Conservation (phyloP, 306 rosid genomes). For the Sechiopsis laciniata region DNA sequence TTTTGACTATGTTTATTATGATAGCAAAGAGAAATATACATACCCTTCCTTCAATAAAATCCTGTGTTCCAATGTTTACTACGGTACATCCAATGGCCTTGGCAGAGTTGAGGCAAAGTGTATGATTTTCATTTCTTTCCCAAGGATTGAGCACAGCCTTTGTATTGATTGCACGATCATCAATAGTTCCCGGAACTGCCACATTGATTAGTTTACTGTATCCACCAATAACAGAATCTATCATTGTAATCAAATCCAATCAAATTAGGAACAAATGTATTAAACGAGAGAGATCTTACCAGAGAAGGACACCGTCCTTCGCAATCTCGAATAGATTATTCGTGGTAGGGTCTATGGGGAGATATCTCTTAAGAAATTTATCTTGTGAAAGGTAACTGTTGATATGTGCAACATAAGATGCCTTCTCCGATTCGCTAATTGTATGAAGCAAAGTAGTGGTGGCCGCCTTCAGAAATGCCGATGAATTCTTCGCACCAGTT, state of each 20-base stretch:
- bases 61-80: constrained; percentile 95
- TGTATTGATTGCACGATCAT: constrained; percentile 85
- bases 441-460: constrained; percentile 98
- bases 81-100: constrained; percentile 99
- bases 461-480: constrained; percentile 88
- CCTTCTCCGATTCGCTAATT: constrained; percentile 93
- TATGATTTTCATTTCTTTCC: constrained; percentile 98
- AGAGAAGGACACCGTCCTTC: constrained; percentile 91
- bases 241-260: not conserved
- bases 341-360: constrained; percentile 82
- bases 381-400: constrained; percentile 78
- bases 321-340: constrained; percentile 83
- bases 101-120: constrained; percentile 96
- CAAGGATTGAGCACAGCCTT: constrained; percentile 88
- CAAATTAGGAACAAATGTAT: not conserved
- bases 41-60: constrained; percentile 97
- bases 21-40: constrained; percentile 30
- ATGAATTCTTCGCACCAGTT: constrained; percentile 65
- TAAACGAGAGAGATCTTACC: constrained; percentile 33
- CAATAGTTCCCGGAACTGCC: constrained; percentile 92
- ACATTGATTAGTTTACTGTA: constrained; percentile 95
- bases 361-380: constrained; percentile 64
- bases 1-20: not conserved
- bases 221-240: constrained; percentile 9
- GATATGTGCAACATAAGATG: constrained; percentile 88